Evolutionary conservation across 1,284 basidiomycete species (phyloP), one percentile per base, ranked within the genome.

Genomic region (Melampsora larici-populina): DNA sequence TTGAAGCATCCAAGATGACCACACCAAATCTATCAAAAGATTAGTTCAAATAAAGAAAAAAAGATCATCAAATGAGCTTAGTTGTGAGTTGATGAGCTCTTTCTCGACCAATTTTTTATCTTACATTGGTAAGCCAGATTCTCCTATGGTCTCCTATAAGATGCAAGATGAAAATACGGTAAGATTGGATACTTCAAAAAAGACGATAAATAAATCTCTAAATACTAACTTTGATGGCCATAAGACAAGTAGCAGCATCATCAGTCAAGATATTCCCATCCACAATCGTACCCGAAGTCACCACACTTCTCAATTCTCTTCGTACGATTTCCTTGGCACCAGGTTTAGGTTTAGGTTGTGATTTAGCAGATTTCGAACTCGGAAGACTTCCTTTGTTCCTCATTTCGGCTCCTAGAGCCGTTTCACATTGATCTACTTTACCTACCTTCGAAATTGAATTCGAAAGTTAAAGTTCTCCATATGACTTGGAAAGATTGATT

Each of bases 341-440:
- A 33, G 72, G 72, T 26, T 79, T 74, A 46, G 79, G 76, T 43
- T 80, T 80, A 18, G 74, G 79, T 24, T 68, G 73, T 18, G 63
- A 33, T 63, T 80, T 80, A 33, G 80, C 78, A 55, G 21, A 67
- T 79, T 79, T 82, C 79, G 77, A 73, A 79, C 63, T 81, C 69
- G 82, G 84, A 79, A 80, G 81, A 80, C 79, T 81, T 82, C 81
- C 85, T 83, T 81, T 87, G 85, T 80, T 87, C 81, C 84, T 85
- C 86, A 89, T 88, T 80, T 88, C 87, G 80, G 87, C 81, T 80
- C 87, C 88, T 18, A 89, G 85, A 1, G 92, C 94, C 0, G 97
- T 99, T 85, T 99, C 97, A 1, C 91, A 90, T 85, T 99, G 97
- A 82, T 98, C 96, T 13, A 99, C 97, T 18, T 93, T 90, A 21